Conservation (phyloP, 2,329 filamentous ascomycete genomes). For the Aureobasidium mangrovei region DNA sequence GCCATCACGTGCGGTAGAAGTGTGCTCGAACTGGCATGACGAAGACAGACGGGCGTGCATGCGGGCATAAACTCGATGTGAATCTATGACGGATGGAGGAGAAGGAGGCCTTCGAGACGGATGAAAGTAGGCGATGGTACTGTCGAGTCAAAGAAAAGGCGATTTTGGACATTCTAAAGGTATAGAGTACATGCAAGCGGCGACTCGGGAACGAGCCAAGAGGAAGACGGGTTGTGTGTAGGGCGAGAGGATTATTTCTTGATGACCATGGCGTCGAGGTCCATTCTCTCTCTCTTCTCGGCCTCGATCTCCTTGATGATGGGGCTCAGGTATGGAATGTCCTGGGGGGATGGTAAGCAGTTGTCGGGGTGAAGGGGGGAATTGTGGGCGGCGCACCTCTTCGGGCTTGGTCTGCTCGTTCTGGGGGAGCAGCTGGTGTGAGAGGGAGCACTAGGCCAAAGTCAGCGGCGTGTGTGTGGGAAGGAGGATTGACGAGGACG, state of each 20-base stretch:
- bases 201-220: neutral
- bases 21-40: too few species aligned
- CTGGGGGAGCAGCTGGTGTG: conserved; percentile 56
- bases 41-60: too few species aligned
- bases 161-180: conserved; percentile 13
- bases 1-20: too few species aligned
- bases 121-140: neutral
- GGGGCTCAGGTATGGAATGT: conserved; percentile 55
- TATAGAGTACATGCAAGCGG: conserved; percentile 12
- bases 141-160: neutral
- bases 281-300: conserved; percentile 57
- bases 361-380: neutral
- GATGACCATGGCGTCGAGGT: conserved; percentile 59
- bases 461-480: neutral
- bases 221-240: neutral
- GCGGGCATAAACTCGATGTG: too few species aligned
- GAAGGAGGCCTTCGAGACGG: neutral
- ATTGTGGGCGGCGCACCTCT: conserved; percentile 41
- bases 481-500: neutral
- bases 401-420: conserved; percentile 59
- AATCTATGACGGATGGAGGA: neutral
- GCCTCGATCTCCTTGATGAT: conserved; percentile 62
- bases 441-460: conserved; percentile 50
- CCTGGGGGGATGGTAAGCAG: conserved; percentile 38
- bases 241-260: conserved; percentile 30